Base-by-base conservation (phyloP, 2,329 filamentous ascomycete species). In the Teratosphaeria viscida region DNA sequence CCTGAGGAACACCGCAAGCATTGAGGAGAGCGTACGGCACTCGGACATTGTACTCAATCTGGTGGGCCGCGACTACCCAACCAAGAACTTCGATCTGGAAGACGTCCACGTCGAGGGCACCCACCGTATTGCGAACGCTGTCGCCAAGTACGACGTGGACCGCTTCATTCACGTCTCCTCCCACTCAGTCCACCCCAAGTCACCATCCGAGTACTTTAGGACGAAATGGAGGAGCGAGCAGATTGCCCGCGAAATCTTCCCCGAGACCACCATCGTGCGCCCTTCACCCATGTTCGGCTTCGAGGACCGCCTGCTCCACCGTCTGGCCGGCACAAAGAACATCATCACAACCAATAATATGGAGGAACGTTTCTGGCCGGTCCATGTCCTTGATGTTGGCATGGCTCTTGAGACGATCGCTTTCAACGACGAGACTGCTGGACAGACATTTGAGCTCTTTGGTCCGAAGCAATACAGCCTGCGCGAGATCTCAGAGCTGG, bases 1-100 rank as follows among this genome's bases (percentile, higher is more conserved):
- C 71, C 82, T 99, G 62, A 87, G 86, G 72, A 99, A 99, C 77
- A 97, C 91, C 52, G 82, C 88, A 67, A 97, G 92, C 34, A 94
- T 99, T 69, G 94, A 99, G 74, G 92, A 96, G 77, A 94, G 90
- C 70, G 92, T 99, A 57, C 85, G 94, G 70, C 94, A 99, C 76
- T 97, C 92, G 52, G 94, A 99, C 73, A 88, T 96, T 63, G 94
- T 99, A 65, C 96, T 95, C 81, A 99, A 99, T 77, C 81, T 99
- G 68, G 82, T 96, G 71, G 94, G 94, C 65, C 88, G 92, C 64
- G 88, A 92, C 75, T 97, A 97, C 75, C 89, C 92, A 65, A 99
- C 94, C 68, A 99, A 99, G 89, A 99, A 99, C 81, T 99, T 96
- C 76, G 85, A 87, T 59, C 81, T 96, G 62, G 87, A 90, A 68